Conservation (phyloP, 1,139 yeast species). For the Suhomyces coccinellae region DNA sequence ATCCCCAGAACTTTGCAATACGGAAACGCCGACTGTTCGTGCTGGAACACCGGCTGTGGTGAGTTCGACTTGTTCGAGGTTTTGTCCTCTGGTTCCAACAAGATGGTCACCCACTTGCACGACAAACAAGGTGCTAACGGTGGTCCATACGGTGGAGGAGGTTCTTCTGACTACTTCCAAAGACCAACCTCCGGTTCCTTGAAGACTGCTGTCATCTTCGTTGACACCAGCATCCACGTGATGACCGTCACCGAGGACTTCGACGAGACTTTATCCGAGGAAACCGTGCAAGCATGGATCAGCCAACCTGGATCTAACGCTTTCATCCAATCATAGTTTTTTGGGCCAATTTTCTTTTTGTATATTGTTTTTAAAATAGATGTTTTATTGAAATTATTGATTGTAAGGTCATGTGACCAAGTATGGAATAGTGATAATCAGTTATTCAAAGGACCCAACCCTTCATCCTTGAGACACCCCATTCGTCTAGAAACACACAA, state of each 20-base stretch:
- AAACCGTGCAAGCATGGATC: constrained; percentile 59
- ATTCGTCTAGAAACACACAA: too few relatives aligned
- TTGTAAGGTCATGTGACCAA: not conserved
- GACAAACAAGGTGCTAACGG: constrained; percentile 75
- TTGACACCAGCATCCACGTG: constrained; percentile 52
- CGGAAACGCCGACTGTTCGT: constrained; percentile 61
- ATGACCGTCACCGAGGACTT: constrained; percentile 62
- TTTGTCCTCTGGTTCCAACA: constrained; percentile 66
- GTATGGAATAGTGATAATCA: not conserved
- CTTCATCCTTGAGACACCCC: too few relatives aligned
- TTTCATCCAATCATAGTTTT: constrained; percentile 1
- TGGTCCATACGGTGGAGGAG: constrained; percentile 67
- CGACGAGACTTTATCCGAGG: constrained; percentile 51
- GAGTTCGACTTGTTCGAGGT: constrained; percentile 80
- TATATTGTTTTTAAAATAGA: constrained; percentile 5
- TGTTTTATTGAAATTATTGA: constrained; percentile 1
- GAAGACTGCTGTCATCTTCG: constrained; percentile 88
- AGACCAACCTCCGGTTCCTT: constrained; percentile 79
- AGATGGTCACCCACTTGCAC: constrained; percentile 81
- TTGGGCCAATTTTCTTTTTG: not conserved
- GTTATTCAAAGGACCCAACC: too few relatives aligned
- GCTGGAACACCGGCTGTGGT: constrained; percentile 81
- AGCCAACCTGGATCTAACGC: constrained; percentile 52
- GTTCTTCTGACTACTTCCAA: constrained; percentile 78
- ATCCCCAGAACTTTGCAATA: constrained; percentile 81